Base-by-base conservation (phyloP, 1,139 yeast species). In the Hyphopichia burtonii region DNA sequence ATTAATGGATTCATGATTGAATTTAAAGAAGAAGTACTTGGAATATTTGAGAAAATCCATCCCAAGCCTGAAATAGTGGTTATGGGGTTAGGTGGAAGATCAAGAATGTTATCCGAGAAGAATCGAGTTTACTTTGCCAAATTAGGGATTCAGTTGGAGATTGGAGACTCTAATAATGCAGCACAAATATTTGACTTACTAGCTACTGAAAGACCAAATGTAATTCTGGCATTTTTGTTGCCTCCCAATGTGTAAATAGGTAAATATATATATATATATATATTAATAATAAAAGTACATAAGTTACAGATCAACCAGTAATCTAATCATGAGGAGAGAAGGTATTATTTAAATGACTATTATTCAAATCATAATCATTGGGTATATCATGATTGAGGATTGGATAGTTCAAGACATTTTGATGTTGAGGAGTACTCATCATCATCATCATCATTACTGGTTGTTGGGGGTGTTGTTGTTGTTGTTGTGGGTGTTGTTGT, bases 31-130 rank as follows among this genome's bases (percentile, higher is more conserved):
- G 55, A 61, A 36, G 59, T 78, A 0, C 62, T 84, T 17, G 71
- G 74, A 10, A 58, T 84, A 2, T 73, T 86, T 41, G 69, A 71
- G 33, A 67, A 80, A 10, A 64, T 84, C 1, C 82, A 83, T 56
- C 96, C 96, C 1, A 83, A 83, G 52, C 96, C 96, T 0, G 95
- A 87, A 55, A 68, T 87, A 32, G 55, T 86, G 39, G 83, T 86
- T 6, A 66, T 86, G 16, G 96, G 96, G 0, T 65, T 86, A 17
- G 93, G 93, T 0, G 66, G 68, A 44, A 71, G 75, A 49, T 75
- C 87, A 2, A 68, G 95, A 40, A 72, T 85, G 59, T 66, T 87
- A 49, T 76, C 82, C 31, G 82, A 79, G 11, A 52, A 61, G 12
- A 83, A 84, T 41, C 66, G 78, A 40, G 62, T 65, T 38, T 65